These are phyloP conservation scores for Xerocomus nothofagi DNA, from an alignment of 1,284 basidiomycete genomes.

Conservation along the genomic window DNA sequence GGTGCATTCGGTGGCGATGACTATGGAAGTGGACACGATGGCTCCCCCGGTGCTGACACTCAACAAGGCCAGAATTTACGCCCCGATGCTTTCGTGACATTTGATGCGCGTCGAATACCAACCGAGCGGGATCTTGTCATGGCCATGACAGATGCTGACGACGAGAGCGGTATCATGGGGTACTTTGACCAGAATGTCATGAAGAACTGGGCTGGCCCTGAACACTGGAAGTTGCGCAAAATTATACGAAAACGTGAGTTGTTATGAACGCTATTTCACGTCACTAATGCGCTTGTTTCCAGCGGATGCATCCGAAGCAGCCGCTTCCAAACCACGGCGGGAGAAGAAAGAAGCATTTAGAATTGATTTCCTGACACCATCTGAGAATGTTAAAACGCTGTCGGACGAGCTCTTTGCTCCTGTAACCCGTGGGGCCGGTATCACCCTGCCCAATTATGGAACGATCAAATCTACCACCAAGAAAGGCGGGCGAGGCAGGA, in stretches of 20 bases:
- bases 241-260: slow-evolving; percentile 70
- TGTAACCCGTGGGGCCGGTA: slow-evolving; percentile 61
- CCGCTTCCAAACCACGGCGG: slow-evolving; percentile 54
- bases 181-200: slow-evolving; percentile 91
- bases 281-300: slow-evolving; percentile 7
- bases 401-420: slow-evolving; percentile 83
- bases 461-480: slow-evolving; percentile 42
- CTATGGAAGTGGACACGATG: slow-evolving; percentile 42
- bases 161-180: slow-evolving; percentile 75
- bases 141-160: slow-evolving; percentile 75
- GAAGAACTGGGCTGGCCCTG: slow-evolving; percentile 98
- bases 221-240: slow-evolving; percentile 94
- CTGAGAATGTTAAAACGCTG: slow-evolving; percentile 67
- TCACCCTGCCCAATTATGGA: slow-evolving; percentile 60
- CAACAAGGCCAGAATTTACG: slow-evolving; percentile 40
- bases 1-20: slow-evolving; percentile 48
- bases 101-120: slow-evolving; percentile 74
- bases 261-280: neutral
- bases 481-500: slow-evolving; percentile 46
- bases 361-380: slow-evolving; percentile 80
- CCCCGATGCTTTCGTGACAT: slow-evolving; percentile 61
- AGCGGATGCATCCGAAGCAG: slow-evolving; percentile 53
- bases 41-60: slow-evolving; percentile 44
- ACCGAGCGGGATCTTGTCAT: slow-evolving; percentile 80
- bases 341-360: slow-evolving; percentile 87